A percentile compares a stretch with the other conserved stretches of the same genome.
phyloP scores from a whole-genome alignment of 1,139 yeast genomes.

The Suhomyces maxii region DNA sequence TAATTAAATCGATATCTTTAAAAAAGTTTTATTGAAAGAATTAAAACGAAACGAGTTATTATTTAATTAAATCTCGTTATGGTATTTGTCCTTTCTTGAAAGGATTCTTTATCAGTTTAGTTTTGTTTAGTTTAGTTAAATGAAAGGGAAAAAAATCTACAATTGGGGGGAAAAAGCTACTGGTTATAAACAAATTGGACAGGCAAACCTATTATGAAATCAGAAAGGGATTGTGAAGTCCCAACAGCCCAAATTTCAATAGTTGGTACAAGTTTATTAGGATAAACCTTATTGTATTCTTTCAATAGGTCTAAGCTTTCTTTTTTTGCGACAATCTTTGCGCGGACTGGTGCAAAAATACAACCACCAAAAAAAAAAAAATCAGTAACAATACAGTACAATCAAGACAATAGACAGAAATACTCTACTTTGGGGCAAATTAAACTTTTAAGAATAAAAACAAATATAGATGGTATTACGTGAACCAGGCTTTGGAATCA shows the following conservation, averaged over 20 bases:
- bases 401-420: neutral
- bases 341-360: conserved; percentile 1
- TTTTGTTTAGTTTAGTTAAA: conserved; percentile 11
- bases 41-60: conserved; percentile 2
- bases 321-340: conserved; percentile 3
- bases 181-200: conserved; percentile 8
- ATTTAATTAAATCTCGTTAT: neutral
- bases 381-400: neutral
- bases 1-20: conserved; percentile 1
- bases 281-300: conserved; percentile 6
- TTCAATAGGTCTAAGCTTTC: neutral
- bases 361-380: neutral
- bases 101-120: conserved; percentile 1
- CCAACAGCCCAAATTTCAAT: neutral
- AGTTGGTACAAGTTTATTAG: conserved; percentile 1
- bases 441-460: neutral
- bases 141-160: neutral
- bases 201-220: conserved; percentile 2
- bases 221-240: conserved; percentile 4
- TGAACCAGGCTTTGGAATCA: neutral
- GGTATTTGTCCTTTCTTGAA: conserved; percentile 6
- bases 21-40: neutral
- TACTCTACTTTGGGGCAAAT: conserved; percentile 1
- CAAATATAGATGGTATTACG: conserved; percentile 1
- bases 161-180: conserved; percentile 1